Conservation (phyloP, 345 rosid species). For the Gossypium sturtianum region DNA sequence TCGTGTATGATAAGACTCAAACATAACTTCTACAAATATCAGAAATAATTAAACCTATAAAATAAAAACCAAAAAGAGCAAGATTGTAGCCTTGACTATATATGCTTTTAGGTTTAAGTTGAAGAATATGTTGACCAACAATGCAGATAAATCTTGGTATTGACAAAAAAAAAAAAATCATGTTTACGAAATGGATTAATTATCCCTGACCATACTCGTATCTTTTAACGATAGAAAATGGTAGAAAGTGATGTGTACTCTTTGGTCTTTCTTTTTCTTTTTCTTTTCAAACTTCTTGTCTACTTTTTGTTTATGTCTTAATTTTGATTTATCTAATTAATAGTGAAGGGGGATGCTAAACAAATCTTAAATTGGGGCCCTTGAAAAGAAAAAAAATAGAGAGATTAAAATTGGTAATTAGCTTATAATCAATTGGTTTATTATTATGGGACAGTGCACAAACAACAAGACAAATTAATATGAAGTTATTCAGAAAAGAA, state of each 20-base stretch:
- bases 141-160: conserved; percentile 5
- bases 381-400: conserved; percentile 20
- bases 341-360: conserved; percentile 32
- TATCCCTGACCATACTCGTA: too few species aligned
- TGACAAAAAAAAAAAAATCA: background rate
- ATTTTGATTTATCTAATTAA: conserved; percentile 18
- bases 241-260: conserved; percentile 23
- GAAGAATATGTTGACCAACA: conserved; percentile 13
- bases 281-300: conserved; percentile 29
- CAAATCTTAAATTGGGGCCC: conserved; percentile 30
- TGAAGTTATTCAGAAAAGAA: conserved; percentile 10
- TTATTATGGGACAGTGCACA: conserved; percentile 31
- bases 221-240: background rate
- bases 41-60: background rate
- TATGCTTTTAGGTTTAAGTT: conserved; percentile 3
- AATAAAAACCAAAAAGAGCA: background rate
- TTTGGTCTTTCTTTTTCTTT: background rate
- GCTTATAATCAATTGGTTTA: conserved; percentile 16
- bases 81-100: conserved; percentile 6
- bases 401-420: conserved; percentile 12
- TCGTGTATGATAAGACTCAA: too few species aligned
- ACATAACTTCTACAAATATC: too few species aligned
- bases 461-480: conserved; percentile 46
- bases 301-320: conserved; percentile 19
- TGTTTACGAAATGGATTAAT: too few species aligned